These are phyloP conservation scores for Thraustotheca clavata DNA, from an alignment of 352 stramenopile species.

Conservation along the genomic window DNA sequence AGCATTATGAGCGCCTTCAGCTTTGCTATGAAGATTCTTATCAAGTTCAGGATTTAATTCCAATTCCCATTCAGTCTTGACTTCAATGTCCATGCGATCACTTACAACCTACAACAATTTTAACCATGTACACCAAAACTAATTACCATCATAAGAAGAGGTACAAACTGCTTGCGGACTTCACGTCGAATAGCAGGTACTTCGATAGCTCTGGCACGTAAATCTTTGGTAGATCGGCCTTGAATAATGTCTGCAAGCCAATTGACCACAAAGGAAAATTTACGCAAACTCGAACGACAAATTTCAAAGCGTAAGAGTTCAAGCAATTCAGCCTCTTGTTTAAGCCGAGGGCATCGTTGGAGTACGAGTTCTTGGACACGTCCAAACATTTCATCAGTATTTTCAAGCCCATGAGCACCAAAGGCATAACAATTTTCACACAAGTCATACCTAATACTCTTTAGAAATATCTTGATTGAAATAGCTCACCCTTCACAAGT, in stretches of 20 bases:
- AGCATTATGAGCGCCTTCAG: slow-evolving; percentile 7
- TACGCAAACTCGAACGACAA: slow-evolving; percentile 74
- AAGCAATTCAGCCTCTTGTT: slow-evolving; percentile 55
- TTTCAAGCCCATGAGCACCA: slow-evolving; percentile 72
- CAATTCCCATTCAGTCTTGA: slow-evolving; percentile 81
- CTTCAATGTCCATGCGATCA: slow-evolving; percentile 70
- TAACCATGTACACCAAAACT: neutral
- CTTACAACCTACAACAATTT: slow-evolving; percentile 38
- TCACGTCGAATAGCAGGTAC: slow-evolving; percentile 71
- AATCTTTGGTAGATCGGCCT: slow-evolving; percentile 58
- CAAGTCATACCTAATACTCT: slow-evolving; percentile 34
- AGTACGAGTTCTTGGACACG: slow-evolving; percentile 71
- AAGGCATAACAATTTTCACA: slow-evolving; percentile 77
- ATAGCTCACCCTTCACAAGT: slow-evolving; percentile 54
- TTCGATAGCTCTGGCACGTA: slow-evolving; percentile 66
- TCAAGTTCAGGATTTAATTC: slow-evolving; percentile 28
- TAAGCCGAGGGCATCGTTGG: slow-evolving; percentile 47
- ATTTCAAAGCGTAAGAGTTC: slow-evolving; percentile 83
- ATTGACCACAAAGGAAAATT: slow-evolving; percentile 78
- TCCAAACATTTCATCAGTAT: slow-evolving; percentile 80
- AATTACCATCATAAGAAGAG: slow-evolving; percentile 41
- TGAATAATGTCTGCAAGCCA: slow-evolving; percentile 78
- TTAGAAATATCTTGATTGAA: neutral
- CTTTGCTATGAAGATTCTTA: slow-evolving; percentile 15
- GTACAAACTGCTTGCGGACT: slow-evolving; percentile 73